Conservation (phyloP, 306 rosid species). For the Geum urbanum region DNA sequence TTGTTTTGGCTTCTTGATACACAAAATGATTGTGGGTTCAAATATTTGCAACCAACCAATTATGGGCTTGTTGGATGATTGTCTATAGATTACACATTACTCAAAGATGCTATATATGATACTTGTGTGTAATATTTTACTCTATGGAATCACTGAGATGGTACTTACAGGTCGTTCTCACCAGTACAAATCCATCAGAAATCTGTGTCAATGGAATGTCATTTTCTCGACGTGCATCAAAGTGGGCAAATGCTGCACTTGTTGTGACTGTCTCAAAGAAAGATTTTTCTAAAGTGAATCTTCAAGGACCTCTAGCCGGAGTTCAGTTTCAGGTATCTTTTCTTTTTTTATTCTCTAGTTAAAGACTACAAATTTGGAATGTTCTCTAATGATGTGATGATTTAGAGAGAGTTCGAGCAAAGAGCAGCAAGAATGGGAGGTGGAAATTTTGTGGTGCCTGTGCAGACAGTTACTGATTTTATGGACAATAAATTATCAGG, state of each 20-base stretch:
- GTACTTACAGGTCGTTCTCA: conserved; percentile 82
- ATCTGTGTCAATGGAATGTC: conserved; percentile 96
- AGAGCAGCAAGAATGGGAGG: conserved; percentile 89
- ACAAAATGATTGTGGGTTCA: not conserved
- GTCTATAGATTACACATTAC: not conserved
- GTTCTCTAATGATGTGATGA: conserved; percentile 19
- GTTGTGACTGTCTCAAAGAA: conserved; percentile 71
- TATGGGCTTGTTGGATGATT: not conserved
- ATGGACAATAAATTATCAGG: conserved; percentile 68
- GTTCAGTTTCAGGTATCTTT: conserved; percentile 77
- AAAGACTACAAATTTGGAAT: not conserved
- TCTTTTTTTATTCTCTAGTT: not conserved
- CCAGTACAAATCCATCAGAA: conserved; percentile 88
- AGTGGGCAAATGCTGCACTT: conserved; percentile 98
- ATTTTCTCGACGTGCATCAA: conserved; percentile 88
- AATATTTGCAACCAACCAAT: not conserved
- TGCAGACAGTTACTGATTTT: conserved; percentile 86
- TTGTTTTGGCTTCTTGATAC: conserved; percentile 8
- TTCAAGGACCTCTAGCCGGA: conserved; percentile 79
- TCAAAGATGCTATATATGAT: conserved; percentile 14
- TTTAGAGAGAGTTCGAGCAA: conserved; percentile 73
- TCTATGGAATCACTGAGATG: conserved; percentile 21
- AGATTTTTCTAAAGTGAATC: conserved; percentile 69
- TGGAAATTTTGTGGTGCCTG: conserved; percentile 85
- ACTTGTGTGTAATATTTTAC: conserved; percentile 5